Evolutionary conservation across 345 rosid species (phyloP).

Genomic region (Eucalyptus regnans): DNA sequence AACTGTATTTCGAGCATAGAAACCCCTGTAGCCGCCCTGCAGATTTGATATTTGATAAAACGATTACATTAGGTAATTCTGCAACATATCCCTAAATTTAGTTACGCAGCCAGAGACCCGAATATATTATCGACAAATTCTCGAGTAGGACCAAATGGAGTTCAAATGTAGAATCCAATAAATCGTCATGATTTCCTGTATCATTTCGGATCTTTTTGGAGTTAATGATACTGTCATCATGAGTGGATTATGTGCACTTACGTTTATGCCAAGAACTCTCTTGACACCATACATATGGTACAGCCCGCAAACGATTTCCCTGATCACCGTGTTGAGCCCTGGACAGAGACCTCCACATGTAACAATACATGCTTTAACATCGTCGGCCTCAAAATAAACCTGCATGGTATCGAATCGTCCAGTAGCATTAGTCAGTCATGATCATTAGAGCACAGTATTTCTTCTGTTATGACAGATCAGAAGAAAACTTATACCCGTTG

Average conservation of each 20-base stretch:
- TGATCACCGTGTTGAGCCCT: conserved; percentile 81
- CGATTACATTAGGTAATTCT: background rate
- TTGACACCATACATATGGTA: conserved; percentile 77
- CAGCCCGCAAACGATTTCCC: conserved; percentile 74
- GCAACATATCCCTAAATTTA: background rate
- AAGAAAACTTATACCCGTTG: conserved; percentile 39
- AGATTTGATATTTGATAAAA: background rate
- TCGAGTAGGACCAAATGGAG: background rate
- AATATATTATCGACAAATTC: background rate
- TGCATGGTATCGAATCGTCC: background rate
- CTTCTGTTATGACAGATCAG: background rate
- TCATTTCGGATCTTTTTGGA: background rate
- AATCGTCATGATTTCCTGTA: background rate
- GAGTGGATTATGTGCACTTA: conserved; percentile 12
- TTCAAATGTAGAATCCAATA: background rate
- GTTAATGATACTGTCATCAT: background rate
- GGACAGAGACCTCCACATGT: conserved; percentile 97
- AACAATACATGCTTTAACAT: conserved; percentile 80
- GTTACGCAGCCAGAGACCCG: background rate
- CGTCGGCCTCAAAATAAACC: conserved; percentile 73
- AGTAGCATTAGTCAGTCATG: background rate
- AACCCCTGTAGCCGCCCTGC: conserved; percentile 91
- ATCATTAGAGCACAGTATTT: background rate
- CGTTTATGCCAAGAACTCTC: conserved; percentile 74
- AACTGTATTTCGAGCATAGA: conserved; percentile 72